Percentiles rank a stretch among this genome's conserved stretches.
Evolutionary conservation across 768 basidiomycete genomes (phyloP).

Genomic region (Rhodosporidiobolus odoratus): DNA sequence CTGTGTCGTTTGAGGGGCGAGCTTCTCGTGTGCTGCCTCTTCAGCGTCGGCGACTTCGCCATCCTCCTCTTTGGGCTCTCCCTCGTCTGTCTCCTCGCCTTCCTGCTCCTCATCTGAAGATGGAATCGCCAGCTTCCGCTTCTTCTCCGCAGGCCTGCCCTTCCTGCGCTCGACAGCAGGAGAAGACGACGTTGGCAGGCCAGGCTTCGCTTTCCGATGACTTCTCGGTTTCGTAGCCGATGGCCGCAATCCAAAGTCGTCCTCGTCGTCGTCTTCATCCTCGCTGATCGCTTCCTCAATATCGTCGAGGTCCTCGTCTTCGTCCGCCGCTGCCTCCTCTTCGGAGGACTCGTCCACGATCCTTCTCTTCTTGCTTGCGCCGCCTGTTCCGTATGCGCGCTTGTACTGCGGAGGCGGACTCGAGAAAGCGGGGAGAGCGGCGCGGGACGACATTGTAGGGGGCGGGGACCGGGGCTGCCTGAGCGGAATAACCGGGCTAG

Average conservation of each 20-base stretch:
- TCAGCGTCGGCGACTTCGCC: no score
- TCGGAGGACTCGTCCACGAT: constrained; percentile 3
- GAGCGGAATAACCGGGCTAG: background rate
- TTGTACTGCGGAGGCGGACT: background rate
- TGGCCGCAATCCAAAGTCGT: background rate
- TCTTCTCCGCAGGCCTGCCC: constrained; percentile 5
- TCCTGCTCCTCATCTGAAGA: constrained; percentile 8
- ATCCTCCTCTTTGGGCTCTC: no score
- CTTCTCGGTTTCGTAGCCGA: no score
- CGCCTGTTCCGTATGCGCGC: background rate
- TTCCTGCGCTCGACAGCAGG: background rate
- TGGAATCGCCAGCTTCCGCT: constrained; percentile 18
- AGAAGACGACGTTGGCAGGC: no score
- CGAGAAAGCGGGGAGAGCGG: background rate
- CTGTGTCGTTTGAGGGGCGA: background rate
- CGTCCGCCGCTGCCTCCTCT: background rate
- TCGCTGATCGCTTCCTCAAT: background rate
- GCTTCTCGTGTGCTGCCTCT: no score
- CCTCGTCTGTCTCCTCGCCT: constrained; percentile 13
- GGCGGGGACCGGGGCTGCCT: background rate
- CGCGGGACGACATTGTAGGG: background rate
- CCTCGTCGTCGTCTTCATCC: background rate
- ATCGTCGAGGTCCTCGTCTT: background rate
- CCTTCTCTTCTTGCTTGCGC: constrained; percentile 19
- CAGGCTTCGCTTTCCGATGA: no score